These are phyloP conservation scores for Termitomyces eurrhizus DNA, from an alignment of 768 basidiomycete genomes.

Conservation along the genomic window DNA sequence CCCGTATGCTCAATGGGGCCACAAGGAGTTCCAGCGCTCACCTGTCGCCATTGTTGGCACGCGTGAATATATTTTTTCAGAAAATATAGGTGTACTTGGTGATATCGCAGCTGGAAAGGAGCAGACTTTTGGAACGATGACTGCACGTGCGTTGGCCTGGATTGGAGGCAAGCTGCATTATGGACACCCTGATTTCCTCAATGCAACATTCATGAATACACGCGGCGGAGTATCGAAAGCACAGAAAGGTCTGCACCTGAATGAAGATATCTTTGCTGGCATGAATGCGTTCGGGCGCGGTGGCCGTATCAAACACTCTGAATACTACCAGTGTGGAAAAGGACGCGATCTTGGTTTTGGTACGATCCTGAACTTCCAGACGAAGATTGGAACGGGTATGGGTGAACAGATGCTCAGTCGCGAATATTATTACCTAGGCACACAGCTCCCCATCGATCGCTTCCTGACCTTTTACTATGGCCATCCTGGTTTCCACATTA, in stretches of 20 bases:
- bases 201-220: slow-evolving; percentile 97
- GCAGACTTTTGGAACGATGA: slow-evolving; percentile 99
- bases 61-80: slow-evolving; percentile 99
- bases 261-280: slow-evolving; percentile 99
- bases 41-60: slow-evolving; percentile 98
- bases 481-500: slow-evolving; percentile 99
- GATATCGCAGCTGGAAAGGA: slow-evolving; percentile 99
- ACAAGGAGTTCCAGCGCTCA: slow-evolving; percentile 85
- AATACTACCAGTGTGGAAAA: slow-evolving; percentile 99
- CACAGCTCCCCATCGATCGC: slow-evolving; percentile 95
- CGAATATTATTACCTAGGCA: slow-evolving; percentile 98
- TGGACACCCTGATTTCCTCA: slow-evolving; percentile 98
- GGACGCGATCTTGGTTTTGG: slow-evolving; percentile 99
- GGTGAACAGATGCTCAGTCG: slow-evolving; percentile 99
- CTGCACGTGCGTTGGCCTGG: slow-evolving; percentile 92
- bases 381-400: slow-evolving; percentile 99
- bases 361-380: slow-evolving; percentile 99
- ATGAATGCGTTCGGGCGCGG: slow-evolving; percentile 99
- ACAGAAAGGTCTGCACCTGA: slow-evolving; percentile 96
- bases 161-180: slow-evolving; percentile 99
- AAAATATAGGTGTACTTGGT: slow-evolving; percentile 98
- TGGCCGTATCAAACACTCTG: slow-evolving; percentile 98
- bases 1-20: slow-evolving; percentile 94
- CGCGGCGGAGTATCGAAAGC: slow-evolving; percentile 99
- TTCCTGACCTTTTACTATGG: slow-evolving; percentile 99